Evolutionary conservation across 306 rosid genomes (phyloP).

Genomic region (Cicer bijugum): DNA sequence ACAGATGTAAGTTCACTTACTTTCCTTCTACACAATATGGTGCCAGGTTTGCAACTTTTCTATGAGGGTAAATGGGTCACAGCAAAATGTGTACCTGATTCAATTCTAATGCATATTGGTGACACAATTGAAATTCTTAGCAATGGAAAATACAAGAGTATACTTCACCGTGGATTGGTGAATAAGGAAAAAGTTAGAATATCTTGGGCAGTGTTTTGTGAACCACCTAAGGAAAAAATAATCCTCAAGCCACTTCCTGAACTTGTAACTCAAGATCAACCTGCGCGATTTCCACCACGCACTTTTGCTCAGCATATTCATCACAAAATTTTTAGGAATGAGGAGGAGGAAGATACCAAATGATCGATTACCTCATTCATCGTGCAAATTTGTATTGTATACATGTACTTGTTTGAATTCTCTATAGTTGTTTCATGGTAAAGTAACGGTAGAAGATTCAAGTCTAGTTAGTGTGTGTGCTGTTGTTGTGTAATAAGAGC

Average conservation of each 20-base stretch:
- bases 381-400: no score
- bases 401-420: no score
- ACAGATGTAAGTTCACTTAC: constrained; percentile 82
- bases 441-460: no score
- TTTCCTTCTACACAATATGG: constrained; percentile 88
- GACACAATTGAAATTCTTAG: constrained; percentile 84
- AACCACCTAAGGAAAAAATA: constrained; percentile 90
- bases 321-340: constrained; percentile 75
- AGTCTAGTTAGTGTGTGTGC: neutral
- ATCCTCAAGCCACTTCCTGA: constrained; percentile 75
- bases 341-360: constrained; percentile 28
- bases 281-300: constrained; percentile 69
- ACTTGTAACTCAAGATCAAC: constrained; percentile 57
- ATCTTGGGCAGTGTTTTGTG: constrained; percentile 92
- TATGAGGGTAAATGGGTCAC: constrained; percentile 74
- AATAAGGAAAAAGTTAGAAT: constrained; percentile 88
- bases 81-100: constrained; percentile 73
- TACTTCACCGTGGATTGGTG: constrained; percentile 80
- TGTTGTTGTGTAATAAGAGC: neutral
- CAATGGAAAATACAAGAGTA: constrained; percentile 82
- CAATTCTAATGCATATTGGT: constrained; percentile 85
- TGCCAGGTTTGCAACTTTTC: constrained; percentile 85
- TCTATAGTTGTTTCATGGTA: no score
- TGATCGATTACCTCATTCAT: neutral
- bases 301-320: constrained; percentile 84